Conservation (phyloP, 768 basidiomycete species). For the Tylopilus felleus region DNA sequence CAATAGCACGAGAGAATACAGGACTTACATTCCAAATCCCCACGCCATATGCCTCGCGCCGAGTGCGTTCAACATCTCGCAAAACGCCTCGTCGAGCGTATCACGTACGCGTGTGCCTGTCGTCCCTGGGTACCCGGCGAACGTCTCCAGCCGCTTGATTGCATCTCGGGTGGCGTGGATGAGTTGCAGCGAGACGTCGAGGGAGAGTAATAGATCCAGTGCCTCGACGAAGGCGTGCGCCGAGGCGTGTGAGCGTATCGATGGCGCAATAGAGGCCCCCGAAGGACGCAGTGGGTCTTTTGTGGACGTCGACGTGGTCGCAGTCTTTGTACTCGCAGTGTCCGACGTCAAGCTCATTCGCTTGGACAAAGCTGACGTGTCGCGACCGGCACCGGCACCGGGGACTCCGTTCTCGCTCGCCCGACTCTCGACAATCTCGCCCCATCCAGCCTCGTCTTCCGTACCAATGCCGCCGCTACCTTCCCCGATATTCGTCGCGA, state of each 20-base stretch:
- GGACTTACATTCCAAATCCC: constrained; percentile 73
- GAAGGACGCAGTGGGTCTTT: not conserved
- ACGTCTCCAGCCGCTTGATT: constrained; percentile 89
- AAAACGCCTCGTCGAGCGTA: constrained; percentile 92
- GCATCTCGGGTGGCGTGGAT: constrained; percentile 92
- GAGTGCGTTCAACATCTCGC: constrained; percentile 74
- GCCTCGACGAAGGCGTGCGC: constrained; percentile 21
- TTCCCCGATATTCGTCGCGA: no score
- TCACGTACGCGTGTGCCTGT: constrained; percentile 87
- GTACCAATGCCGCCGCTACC: not conserved
- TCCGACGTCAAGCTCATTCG: not conserved
- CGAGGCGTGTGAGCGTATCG: constrained; percentile 20
- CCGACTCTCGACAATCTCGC: constrained; percentile 16
- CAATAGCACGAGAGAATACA: not conserved
- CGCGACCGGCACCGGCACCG: not conserved
- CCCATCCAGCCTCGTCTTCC: constrained; percentile 27
- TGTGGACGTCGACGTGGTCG: not conserved
- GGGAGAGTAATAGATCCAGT: constrained; percentile 85
- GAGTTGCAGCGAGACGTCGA: constrained; percentile 86
- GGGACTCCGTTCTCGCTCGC: not conserved
- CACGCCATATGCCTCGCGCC: constrained; percentile 74
- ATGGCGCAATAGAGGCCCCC: not conserved
- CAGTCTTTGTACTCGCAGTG: not conserved
- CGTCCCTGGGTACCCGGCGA: constrained; percentile 79
- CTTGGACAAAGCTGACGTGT: not conserved